phyloP scores from a whole-genome alignment of 768 basidiomycete genomes.

The Pleurotus sapidus region DNA sequence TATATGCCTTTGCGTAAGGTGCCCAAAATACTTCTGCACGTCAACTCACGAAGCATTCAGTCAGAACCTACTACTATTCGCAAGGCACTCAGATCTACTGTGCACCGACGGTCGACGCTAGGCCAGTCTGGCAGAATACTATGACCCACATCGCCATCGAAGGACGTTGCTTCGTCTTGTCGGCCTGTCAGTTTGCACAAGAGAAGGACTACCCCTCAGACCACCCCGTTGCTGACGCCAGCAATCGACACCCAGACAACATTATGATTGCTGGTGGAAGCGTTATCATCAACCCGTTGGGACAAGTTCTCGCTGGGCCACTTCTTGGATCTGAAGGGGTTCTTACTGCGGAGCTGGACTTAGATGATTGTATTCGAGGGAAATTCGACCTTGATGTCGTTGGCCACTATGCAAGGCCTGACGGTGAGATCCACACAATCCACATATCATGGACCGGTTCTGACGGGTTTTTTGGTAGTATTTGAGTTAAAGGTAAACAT shows the following conservation, averaged over 20 bases:
- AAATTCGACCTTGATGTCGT: conserved; percentile 63
- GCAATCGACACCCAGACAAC: conserved; percentile 38
- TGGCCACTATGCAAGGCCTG: conserved; percentile 61
- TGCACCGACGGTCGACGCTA: conserved; percentile 63
- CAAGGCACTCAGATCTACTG: conserved; percentile 60
- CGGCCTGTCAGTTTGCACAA: conserved; percentile 57
- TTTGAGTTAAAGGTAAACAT: conserved; percentile 3
- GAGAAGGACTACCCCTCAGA: conserved; percentile 50
- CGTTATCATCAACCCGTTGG: conserved; percentile 57
- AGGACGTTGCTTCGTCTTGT: conserved; percentile 67
- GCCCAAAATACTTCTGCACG: neutral
- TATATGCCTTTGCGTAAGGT: conserved; percentile 60
- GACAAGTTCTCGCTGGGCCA: conserved; percentile 58
- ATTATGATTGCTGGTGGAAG: conserved; percentile 63
- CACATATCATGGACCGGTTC: neutral
- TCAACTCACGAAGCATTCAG: conserved; percentile 22
- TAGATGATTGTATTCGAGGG: conserved; percentile 52
- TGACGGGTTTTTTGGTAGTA: neutral
- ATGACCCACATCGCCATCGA: conserved; percentile 67
- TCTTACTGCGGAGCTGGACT: conserved; percentile 54
- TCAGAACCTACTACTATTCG: conserved; percentile 58
- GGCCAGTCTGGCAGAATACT: conserved; percentile 52
- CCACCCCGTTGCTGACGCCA: conserved; percentile 38
- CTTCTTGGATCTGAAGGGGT: conserved; percentile 49
- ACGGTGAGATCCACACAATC: conserved; percentile 34